Conservation (phyloP, 345 rosid species). For the Conringia planisiliqua region DNA sequence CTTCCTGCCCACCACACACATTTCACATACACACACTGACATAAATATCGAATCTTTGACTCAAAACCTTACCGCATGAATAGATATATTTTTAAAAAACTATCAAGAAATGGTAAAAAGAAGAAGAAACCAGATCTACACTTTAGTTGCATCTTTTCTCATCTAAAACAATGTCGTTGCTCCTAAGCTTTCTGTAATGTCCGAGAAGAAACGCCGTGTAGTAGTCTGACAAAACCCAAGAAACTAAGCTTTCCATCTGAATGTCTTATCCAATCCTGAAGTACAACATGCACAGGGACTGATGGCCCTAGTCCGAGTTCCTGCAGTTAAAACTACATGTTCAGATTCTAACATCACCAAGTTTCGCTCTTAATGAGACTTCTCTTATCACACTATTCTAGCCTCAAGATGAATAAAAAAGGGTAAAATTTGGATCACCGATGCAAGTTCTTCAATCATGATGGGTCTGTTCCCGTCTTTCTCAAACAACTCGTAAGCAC, state of each 20-base stretch:
- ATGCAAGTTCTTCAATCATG: constrained; percentile 89
- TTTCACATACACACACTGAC: constrained; percentile 1
- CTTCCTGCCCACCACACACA: constrained; percentile 9
- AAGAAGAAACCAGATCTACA: constrained; percentile 21
- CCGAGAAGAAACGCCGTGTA: constrained; percentile 85
- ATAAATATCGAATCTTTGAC: constrained; percentile 15
- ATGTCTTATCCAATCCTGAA: constrained; percentile 91
- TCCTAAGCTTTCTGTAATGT: constrained; percentile 65
- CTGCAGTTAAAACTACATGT: constrained; percentile 37
- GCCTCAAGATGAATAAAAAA: background rate
- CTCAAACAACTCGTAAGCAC: constrained; percentile 84
- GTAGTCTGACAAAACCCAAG: constrained; percentile 80
- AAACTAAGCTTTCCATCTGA: constrained; percentile 88
- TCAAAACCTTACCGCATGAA: constrained; percentile 7
- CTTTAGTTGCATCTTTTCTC: constrained; percentile 3
- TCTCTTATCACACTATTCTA: too few species aligned
- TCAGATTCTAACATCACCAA: background rate
- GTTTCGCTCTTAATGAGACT: constrained; percentile 2
- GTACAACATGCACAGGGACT: constrained; percentile 82
- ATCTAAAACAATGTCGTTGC: constrained; percentile 20
- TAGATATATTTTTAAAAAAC: background rate
- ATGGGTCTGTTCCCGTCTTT: constrained; percentile 86
- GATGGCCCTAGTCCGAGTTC: constrained; percentile 91
- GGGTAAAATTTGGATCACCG: constrained; percentile 37
- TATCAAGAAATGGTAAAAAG: constrained; percentile 10